phyloP scores from a whole-genome alignment of 495 filamentous ascomycete genomes.

The Melanomma pulvis-pyrius region DNA sequence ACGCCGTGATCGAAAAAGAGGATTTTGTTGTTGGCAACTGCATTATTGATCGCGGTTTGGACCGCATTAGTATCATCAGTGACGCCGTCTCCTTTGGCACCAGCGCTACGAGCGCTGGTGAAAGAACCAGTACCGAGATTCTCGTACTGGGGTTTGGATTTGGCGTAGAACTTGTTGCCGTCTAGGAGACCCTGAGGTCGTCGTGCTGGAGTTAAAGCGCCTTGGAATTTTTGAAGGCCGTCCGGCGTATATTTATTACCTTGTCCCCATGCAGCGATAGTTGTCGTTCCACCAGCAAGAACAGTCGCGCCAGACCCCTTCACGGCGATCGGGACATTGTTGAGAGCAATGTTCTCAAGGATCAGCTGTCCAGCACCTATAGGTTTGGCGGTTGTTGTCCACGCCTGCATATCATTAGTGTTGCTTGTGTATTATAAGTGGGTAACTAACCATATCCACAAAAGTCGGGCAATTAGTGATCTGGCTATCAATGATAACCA shows the following conservation, averaged over 20 bases:
- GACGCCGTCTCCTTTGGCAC: conserved; percentile 76
- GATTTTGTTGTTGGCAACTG: conserved; percentile 61
- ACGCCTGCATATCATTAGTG: conserved; percentile 7
- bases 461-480: conserved; percentile 58
- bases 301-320: conserved; percentile 52
- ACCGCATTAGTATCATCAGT: conserved; percentile 72
- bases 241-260: conserved; percentile 31
- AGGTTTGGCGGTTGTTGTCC: conserved; percentile 41
- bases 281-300: conserved; percentile 36
- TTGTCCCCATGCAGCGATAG: conserved; percentile 70
- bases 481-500: conserved; percentile 77
- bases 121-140: conserved; percentile 60
- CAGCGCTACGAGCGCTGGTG: conserved; percentile 72
- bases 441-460: conserved; percentile 19
- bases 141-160: conserved; percentile 77
- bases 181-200: conserved; percentile 63
- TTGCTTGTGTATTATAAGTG: neutral
- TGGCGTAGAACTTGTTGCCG: conserved; percentile 63
- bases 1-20: conserved; percentile 92
- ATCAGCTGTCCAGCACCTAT: conserved; percentile 76
- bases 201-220: conserved; percentile 49
- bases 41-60: conserved; percentile 68
- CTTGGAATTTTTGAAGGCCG: conserved; percentile 44
- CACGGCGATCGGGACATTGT: conserved; percentile 58
- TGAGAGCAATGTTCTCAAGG: conserved; percentile 84